These are phyloP conservation scores for Tephrocybe sp. DNA, from an alignment of 768 basidiomycete species.

Conservation along the genomic window DNA sequence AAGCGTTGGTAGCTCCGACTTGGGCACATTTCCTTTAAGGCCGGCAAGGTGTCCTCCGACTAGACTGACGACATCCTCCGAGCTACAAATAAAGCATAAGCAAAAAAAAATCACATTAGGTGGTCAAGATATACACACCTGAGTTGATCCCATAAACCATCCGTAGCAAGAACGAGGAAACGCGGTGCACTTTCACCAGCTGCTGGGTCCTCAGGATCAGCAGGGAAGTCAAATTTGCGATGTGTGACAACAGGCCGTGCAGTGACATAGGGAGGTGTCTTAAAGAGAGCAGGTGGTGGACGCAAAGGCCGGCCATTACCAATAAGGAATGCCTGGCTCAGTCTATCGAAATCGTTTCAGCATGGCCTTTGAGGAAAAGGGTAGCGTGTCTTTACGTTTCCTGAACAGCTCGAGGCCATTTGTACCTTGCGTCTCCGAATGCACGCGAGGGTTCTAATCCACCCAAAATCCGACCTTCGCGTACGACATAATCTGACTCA, in stretches of 20 bases:
- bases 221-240: constrained; percentile 60
- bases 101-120: not conserved
- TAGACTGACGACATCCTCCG: constrained; percentile 84
- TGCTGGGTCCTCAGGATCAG: constrained; percentile 24
- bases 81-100: constrained; percentile 39
- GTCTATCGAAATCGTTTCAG: constrained; percentile 20
- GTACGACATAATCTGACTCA: constrained; percentile 73
- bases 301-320: constrained; percentile 63
- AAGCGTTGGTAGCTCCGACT: constrained; percentile 51
- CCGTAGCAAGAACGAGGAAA: constrained; percentile 90
- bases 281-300: constrained; percentile 58
- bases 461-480: constrained; percentile 81
- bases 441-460: constrained; percentile 85
- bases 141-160: constrained; percentile 76
- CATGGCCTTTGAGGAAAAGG: constrained; percentile 1
- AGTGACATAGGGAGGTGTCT: constrained; percentile 93
- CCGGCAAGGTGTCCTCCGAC: constrained; percentile 82
- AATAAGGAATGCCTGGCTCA: constrained; percentile 66
- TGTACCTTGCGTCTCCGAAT: constrained; percentile 90
- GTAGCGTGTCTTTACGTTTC: constrained; percentile 50
- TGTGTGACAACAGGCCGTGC: constrained; percentile 82
- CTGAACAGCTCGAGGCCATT: constrained; percentile 77
- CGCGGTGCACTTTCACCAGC: constrained; percentile 41
- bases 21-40: constrained; percentile 62
- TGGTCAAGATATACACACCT: constrained; percentile 30